Base-by-base conservation (phyloP, 2,329 filamentous ascomycete genomes). In the Cryphonectria nitschkei region DNA sequence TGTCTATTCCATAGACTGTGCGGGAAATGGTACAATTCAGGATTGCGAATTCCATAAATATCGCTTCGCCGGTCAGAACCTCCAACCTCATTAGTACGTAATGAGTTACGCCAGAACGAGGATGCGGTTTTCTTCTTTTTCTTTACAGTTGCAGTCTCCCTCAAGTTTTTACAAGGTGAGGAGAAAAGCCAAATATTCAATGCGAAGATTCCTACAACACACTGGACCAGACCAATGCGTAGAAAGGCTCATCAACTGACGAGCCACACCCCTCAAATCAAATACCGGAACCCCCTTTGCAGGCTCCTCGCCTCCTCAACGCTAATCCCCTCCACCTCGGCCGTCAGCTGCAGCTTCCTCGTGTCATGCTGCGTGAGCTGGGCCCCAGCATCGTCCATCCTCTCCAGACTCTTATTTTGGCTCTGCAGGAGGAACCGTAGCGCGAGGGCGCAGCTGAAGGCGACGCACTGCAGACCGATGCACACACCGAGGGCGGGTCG, bases 271-370 rank as follows among this genome's bases (percentile, higher is more conserved):
- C 16, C 34, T 68, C 75, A 86, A 68, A 85, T 78, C 73, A 84
- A 81, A 75, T 85, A 89, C 43, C 87, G 79, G 77, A 87, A 88
- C 1, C 86, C 86, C 78, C 85, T 86, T 77, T 88, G 86, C 78
- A 87, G 72, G 65, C 78, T 77, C 68, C 86, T 80, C 50, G 86
- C 86, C 14, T 82, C 81, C 0, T 81, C 83, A 70, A 87, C 73
- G 72, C 84, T 82, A 60, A 87, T 82, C 0, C 84, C 84, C 75
- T 88, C 85, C 29, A 84, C 73, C 72, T 87, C 83, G 0, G 85
- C 86, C 26, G 85, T 87, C 75, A 82, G 82, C 75, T 83, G 79
- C 75, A 88, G 74, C 69, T 79, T 82, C 69, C 75, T 79, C 71
- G 86, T 67, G 65, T 88, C 86, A 68, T 80, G 82, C 41, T 84